A percentile compares a stretch with the other conserved stretches of the same genome.
Evolutionary conservation across 306 rosid species (phyloP).

Genomic region (Quercus berberidifolia): DNA sequence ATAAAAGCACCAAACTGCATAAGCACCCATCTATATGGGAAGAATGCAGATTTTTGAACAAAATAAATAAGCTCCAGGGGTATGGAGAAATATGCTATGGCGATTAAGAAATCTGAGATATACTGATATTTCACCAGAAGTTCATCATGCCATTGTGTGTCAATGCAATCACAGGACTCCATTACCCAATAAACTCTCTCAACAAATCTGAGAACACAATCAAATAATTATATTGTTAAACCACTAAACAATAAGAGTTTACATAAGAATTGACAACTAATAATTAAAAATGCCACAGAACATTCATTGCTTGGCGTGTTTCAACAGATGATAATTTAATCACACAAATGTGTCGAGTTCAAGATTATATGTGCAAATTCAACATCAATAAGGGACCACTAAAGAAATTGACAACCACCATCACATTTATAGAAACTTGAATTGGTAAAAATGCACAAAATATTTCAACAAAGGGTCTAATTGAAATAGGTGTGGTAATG

Average conservation of each 20-base stretch:
- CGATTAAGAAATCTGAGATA: conserved; percentile 79
- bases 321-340: neutral
- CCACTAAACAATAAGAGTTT: neutral
- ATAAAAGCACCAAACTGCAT: conserved; percentile 96
- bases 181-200: conserved; percentile 26
- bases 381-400: neutral
- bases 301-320: neutral
- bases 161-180: conserved; percentile 89
- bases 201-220: conserved; percentile 41
- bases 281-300: neutral
- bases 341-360: neutral
- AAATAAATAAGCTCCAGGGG: conserved; percentile 92
- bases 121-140: conserved; percentile 92
- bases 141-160: conserved; percentile 77
- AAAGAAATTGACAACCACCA: neutral
- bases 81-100: conserved; percentile 89
- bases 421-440: neutral
- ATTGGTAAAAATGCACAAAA: neutral
- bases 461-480: neutral
- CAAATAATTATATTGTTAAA: neutral
- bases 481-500: neutral
- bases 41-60: conserved; percentile 84
- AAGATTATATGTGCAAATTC: neutral
- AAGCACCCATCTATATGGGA: conserved; percentile 97
- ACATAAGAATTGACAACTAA: neutral